phyloP scores from a whole-genome alignment of 2,329 filamentous ascomycete genomes.

The Xylaria sp. region DNA sequence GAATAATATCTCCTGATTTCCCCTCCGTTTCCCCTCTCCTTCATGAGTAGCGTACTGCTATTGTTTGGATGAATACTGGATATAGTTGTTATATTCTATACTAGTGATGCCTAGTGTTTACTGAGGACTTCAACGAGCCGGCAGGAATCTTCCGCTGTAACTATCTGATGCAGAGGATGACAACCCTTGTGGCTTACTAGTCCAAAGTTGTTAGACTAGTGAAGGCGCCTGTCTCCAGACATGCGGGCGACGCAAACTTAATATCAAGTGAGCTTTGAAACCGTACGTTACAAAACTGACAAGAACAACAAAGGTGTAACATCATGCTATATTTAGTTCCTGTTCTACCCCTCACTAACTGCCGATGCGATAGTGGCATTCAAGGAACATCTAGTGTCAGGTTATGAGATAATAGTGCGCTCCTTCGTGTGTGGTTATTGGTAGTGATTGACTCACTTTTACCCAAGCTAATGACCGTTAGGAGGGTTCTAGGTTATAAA shows the following conservation, averaged over 20 bases:
- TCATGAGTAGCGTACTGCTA: background rate
- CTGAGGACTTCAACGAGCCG: background rate
- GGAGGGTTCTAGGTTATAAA: background rate
- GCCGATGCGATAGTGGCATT: conserved; percentile 15
- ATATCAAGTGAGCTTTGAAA: background rate
- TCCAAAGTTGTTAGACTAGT: conserved; percentile 8
- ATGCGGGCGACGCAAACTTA: background rate
- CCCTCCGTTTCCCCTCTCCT: background rate
- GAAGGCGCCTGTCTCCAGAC: background rate
- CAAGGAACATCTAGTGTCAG: conserved; percentile 7
- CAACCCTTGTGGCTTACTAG: conserved; percentile 28
- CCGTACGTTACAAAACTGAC: background rate
- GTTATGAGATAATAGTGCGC: conserved; percentile 2
- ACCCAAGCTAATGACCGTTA: conserved; percentile 3
- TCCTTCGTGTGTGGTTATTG: conserved; percentile 1
- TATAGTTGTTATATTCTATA: background rate
- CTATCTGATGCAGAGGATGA: conserved; percentile 12
- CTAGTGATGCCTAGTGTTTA: background rate
- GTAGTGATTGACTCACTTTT: background rate
- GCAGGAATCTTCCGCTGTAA: background rate
- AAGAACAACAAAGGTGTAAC: background rate
- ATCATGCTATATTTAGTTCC: background rate
- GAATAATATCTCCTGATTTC: background rate
- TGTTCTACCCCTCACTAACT: conserved; percentile 13
- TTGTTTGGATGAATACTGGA: background rate